Conservation (phyloP, 2,329 filamentous ascomycete species). For the Camillea tinctor region DNA sequence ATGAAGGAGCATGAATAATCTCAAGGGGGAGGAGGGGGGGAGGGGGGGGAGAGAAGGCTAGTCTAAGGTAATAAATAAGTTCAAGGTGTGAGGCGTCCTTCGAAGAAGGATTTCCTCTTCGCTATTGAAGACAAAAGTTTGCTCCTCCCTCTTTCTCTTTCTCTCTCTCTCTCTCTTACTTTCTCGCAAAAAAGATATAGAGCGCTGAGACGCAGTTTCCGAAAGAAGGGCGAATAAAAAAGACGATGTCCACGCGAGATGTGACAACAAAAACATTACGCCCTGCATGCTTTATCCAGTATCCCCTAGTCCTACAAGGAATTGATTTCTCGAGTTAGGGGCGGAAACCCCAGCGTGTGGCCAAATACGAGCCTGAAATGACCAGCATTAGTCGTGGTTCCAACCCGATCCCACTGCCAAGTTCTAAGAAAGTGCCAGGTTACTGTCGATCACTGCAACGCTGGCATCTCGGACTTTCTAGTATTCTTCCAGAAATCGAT, state of each 20-base stretch:
- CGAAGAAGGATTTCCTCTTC: no score
- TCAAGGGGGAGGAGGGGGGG: no score
- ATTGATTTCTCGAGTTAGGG: constrained; percentile 9
- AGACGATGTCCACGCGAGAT: not conserved
- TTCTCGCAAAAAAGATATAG: constrained; percentile 14
- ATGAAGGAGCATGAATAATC: no score
- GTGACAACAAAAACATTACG: not conserved
- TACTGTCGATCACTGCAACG: constrained; percentile 19
- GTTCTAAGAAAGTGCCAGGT: constrained; percentile 8
- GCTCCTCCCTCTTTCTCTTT: not conserved
- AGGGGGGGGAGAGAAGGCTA: no score
- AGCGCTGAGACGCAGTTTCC: constrained; percentile 9
- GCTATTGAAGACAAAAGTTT: no score
- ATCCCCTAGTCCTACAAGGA: constrained; percentile 30
- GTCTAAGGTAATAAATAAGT: no score
- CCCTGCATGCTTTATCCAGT: constrained; percentile 29
- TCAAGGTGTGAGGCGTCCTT: no score
- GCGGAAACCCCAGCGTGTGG: constrained; percentile 7
- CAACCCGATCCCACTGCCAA: constrained; percentile 7
- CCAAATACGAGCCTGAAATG: constrained; percentile 11
- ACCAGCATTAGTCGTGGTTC: constrained; percentile 2
- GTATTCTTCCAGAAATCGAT: constrained; percentile 92
- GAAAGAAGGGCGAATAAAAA: constrained; percentile 5
- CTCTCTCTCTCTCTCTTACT: not conserved
- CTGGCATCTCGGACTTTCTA: constrained; percentile 44